These are phyloP conservation scores for Cyclaneusma minus DNA, from an alignment of 2,329 filamentous ascomycete genomes.

Conservation along the genomic window DNA sequence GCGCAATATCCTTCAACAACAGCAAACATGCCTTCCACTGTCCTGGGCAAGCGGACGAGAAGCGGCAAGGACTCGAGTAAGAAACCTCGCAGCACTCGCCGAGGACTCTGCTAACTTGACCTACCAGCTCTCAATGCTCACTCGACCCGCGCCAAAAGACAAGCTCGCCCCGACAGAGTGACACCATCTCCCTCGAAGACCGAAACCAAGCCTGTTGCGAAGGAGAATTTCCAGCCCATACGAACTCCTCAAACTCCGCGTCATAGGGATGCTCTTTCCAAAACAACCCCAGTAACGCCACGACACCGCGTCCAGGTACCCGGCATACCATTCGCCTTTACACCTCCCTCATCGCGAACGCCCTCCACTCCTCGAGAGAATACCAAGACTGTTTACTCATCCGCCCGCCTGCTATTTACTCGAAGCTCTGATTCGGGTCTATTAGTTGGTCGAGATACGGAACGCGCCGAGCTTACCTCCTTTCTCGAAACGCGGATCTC, in stretches of 20 bases:
- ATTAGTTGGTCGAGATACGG: constrained; percentile 22
- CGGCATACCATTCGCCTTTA: constrained; percentile 58
- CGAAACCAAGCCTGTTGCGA: constrained; percentile 25
- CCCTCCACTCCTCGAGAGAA: constrained; percentile 50
- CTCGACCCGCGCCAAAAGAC: constrained; percentile 20
- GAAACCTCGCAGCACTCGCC: constrained; percentile 12
- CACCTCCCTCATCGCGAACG: constrained; percentile 65
- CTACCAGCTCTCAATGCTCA: constrained; percentile 19
- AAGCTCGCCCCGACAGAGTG: constrained; percentile 18
- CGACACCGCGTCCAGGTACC: constrained; percentile 68
- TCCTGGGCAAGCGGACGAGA: constrained; percentile 31
- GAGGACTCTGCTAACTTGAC: constrained; percentile 4
- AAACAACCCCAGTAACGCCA: constrained; percentile 59
- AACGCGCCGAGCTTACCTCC: constrained; percentile 44
- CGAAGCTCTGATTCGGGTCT: constrained; percentile 28
- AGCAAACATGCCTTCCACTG: constrained; percentile 18
- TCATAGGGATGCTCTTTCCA: constrained; percentile 62
- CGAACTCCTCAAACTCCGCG: constrained; percentile 54
- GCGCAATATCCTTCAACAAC: no score
- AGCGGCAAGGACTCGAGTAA: constrained; percentile 21
- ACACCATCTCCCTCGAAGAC: constrained; percentile 28
- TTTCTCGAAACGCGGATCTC: constrained; percentile 55
- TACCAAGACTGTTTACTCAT: constrained; percentile 66
- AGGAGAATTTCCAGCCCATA: constrained; percentile 26
- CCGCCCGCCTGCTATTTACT: constrained; percentile 75